Percentiles rank a stretch among this genome's conserved stretches.
Evolutionary conservation across 75 land plant species (phyloP).

Genomic region (Sequoiadendron giganteum): DNA sequence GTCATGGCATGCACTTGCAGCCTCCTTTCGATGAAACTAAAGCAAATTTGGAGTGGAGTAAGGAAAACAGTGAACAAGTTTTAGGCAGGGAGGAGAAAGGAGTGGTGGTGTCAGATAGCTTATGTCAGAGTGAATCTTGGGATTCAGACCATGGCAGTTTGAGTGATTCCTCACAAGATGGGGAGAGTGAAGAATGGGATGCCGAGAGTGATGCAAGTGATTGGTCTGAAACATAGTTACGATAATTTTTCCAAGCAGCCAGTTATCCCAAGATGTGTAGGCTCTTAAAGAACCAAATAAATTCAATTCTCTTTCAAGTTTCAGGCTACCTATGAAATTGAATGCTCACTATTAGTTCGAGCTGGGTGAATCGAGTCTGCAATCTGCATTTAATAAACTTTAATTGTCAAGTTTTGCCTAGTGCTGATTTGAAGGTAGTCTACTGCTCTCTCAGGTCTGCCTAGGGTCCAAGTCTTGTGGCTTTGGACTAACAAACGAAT

Average conservation of each 20-base stretch:
- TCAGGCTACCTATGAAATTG: not conserved
- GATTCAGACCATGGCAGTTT: not conserved
- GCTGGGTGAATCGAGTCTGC: not conserved
- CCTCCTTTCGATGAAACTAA: not conserved
- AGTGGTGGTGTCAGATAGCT: not conserved
- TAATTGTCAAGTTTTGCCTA: not conserved
- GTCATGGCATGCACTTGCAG: constrained; percentile 13
- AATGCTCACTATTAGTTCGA: not conserved
- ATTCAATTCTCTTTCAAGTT: not conserved
- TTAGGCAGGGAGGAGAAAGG: constrained; percentile 1
- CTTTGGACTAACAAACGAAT: not conserved
- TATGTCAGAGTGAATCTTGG: not conserved
- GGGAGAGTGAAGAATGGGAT: not conserved
- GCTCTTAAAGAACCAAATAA: not conserved
- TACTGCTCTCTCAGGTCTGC: not conserved
- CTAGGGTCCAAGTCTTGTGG: not conserved
- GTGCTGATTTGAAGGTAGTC: not conserved
- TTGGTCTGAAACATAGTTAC: constrained; percentile 9
- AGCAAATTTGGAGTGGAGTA: not conserved
- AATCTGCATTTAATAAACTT: not conserved
- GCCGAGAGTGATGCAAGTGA: constrained; percentile 13
- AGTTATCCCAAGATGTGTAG: not conserved
- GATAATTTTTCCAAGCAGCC: not conserved
- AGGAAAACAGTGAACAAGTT: not conserved
- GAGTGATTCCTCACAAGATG: not conserved